Evolutionary conservation across 2,329 filamentous ascomycete species (phyloP).

Genomic region (Akanthomyces muscarius): DNA sequence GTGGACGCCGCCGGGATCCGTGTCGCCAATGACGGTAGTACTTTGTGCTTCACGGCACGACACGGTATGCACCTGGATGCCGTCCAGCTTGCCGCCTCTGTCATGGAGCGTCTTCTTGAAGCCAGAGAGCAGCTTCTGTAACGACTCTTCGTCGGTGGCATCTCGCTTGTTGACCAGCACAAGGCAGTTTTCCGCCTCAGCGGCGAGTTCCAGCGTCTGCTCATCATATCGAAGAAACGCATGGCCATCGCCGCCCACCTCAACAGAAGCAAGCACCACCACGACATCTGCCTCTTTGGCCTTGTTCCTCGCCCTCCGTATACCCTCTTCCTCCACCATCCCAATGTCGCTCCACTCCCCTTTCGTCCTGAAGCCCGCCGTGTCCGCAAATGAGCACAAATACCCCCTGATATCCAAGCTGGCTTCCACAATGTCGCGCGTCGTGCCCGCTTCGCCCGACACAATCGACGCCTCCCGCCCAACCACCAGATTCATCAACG

Average conservation of each 20-base stretch:
- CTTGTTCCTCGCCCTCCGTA: conserved; percentile 76
- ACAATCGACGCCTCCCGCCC: conserved; percentile 94
- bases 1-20: conserved; percentile 64
- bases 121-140: conserved; percentile 35
- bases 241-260: conserved; percentile 38
- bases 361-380: conserved; percentile 71
- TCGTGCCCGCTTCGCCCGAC: conserved; percentile 87
- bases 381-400: conserved; percentile 91
- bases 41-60: conserved; percentile 64
- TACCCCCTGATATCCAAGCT: conserved; percentile 85
- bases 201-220: conserved; percentile 53
- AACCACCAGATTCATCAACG: conserved; percentile 82
- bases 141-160: conserved; percentile 32
- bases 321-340: conserved; percentile 81
- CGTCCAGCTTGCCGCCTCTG: conserved; percentile 25
- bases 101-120: conserved; percentile 32
- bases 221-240: conserved; percentile 48
- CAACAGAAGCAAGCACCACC: conserved; percentile 73
- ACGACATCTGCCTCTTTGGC: conserved; percentile 83
- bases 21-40: conserved; percentile 17
- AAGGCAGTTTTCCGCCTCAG: conserved; percentile 44
- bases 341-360: conserved; percentile 49
- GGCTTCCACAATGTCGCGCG: conserved; percentile 88
- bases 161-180: conserved; percentile 64
- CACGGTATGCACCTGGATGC: conserved; percentile 46